Base-by-base conservation (phyloP, 305 asterid genomes). In the Rubia balearica region DNA sequence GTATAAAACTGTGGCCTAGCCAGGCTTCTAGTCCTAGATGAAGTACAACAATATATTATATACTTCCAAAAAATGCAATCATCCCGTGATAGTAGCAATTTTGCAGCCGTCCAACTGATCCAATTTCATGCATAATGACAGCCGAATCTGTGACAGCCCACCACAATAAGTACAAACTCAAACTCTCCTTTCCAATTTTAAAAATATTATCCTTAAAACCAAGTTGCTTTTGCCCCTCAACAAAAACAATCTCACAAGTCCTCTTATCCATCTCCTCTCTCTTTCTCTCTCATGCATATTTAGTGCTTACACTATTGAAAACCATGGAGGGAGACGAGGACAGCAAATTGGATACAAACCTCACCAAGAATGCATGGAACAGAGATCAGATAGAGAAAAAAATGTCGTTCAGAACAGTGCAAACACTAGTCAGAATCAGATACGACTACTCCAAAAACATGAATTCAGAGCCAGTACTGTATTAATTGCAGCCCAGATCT, bases 31-130 rank as follows among this genome's bases (percentile, higher is more conserved):
- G n/a, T n/a, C n/a, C 61, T 49, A 41, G 59, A 27, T 6, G 60
- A 46, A 59, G 61, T 55, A 56, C 55, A 33, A 51, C 57, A 51
- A 17, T 14, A 14, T 16, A 49, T 7, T 16, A 4, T 16, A 49
- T 56, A 41, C 48, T 60, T 68, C 57, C 61, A 43, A 67, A 46
- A 40, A 4, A 5, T 51, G 76, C 72, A 66, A 73, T 73, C 72
- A 66, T 73, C 76, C 56, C 67, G 42, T 30, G 72, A 67, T 67
- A 51, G 57, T 70, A 49, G 41, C n/a, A n/a, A 48, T 8, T 17
- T 30, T 36, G 40, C 57, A 42, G 56, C 36, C 57, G 55, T 14
- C 55, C 30, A 21, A 33, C 61, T 55, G 57, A 51, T 17, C 38
- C 55, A 55, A 17, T 41, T 66, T 43, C 56, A 57, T 42, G 67